Evolutionary conservation across 179 eudicot species (phyloP), one percentile per base, ranked within the genome.

Genomic region (Carnegiea gigantea): DNA sequence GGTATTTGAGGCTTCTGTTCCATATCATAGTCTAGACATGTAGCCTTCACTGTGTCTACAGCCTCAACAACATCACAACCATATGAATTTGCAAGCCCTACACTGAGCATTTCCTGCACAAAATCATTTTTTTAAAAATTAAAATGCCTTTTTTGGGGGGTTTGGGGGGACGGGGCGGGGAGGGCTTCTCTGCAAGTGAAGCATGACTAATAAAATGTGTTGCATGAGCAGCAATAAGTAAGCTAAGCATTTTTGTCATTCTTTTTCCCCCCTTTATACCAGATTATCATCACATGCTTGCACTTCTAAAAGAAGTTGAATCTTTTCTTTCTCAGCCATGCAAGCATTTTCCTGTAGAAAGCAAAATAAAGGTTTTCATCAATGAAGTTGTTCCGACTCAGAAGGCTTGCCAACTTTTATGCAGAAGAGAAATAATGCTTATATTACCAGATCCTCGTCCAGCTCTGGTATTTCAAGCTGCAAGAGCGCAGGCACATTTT

Each of bases 401-500:
- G 57, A 64, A 48, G 36, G 30, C 70, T 64, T 20, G 40, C 13
- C 30, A 54, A 79, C 23, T 57, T 5, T 59, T 23, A 57, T 24
- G 44, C 81, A 68, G 13, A 72, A 53, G 76, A 57, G 36, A 67
- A 60, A 53, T 23, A 26, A 57, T 44, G 81, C 33, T 78, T 46
- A 60, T 9, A 77, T 84, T 86, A 90, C 94, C 89, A 84, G 72
- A 77, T 87, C 78, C 74, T 83, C 81, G 83, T 85, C 87, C 79
- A 89, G 84, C 88, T 89, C 93, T 77, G 92, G 93, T 72, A 87
- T 81, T 88, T 95, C 98, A 81, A 95, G 91, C 84, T 87, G 88
- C 17, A 84, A 40, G 4, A 88, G 80, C 30, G 54, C 84, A 77
- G 83, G 54, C 78, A 65, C 59, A 76, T 77, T 80, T 48, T 79